Conservation (phyloP, 345 rosid genomes). For the Eucalyptus sp. region DNA sequence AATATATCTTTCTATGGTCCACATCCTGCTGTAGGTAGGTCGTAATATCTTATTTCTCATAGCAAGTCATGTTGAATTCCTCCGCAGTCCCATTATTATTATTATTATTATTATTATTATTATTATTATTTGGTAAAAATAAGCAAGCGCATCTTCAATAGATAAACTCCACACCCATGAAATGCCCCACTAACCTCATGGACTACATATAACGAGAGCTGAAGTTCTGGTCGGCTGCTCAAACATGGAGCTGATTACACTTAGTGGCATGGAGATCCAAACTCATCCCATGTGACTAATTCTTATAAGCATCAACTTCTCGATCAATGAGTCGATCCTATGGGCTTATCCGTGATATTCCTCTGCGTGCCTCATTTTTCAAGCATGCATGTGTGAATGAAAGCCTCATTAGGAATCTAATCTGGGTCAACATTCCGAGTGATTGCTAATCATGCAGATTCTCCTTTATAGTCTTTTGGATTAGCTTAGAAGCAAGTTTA, state of each 20-base stretch:
- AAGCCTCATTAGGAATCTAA: neutral
- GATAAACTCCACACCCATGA: neutral
- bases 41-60: neutral
- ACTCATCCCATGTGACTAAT: neutral
- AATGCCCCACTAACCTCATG: neutral
- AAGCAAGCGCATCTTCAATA: neutral
- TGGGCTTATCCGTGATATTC: neutral
- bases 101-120: neutral
- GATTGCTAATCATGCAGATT: neutral
- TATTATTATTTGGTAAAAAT: neutral
- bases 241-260: neutral
- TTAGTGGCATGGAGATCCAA: neutral
- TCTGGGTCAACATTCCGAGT: neutral
- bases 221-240: neutral
- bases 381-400: neutral
- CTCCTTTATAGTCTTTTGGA: neutral
- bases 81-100: neutral
- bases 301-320: neutral
- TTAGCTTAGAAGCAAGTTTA: neutral
- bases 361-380: neutral
- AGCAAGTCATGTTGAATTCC: neutral
- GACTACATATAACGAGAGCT: neutral
- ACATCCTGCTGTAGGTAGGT: neutral
- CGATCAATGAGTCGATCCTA: neutral
- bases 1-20: neutral